phyloP scores from a whole-genome alignment of 192 early-diverging fungal genomes.

The Umbelopsis ramanniana region DNA sequence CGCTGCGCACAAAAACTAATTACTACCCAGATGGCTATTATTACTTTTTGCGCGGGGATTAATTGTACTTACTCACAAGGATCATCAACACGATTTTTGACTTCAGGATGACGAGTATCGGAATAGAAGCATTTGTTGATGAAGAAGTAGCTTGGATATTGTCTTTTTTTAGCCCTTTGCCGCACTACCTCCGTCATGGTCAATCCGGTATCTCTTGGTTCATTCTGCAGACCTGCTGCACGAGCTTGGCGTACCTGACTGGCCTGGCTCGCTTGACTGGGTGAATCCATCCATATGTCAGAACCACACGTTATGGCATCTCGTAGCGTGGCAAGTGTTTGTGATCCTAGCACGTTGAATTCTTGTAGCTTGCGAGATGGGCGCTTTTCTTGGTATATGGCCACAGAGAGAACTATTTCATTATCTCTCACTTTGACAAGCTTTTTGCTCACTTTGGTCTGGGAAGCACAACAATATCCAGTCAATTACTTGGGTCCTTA shows the following conservation, averaged over 20 bases:
- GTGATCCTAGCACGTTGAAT: slow-evolving; percentile 69
- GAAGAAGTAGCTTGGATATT: slow-evolving; percentile 59
- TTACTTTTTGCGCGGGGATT: not conserved
- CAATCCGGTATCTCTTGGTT: slow-evolving; percentile 48
- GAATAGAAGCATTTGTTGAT: slow-evolving; percentile 79
- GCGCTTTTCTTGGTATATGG: slow-evolving; percentile 63
- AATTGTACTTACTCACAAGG: slow-evolving; percentile 19
- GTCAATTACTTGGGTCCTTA: not conserved
- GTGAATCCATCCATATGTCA: slow-evolving; percentile 61
- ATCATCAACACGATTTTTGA: slow-evolving; percentile 19
- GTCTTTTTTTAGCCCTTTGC: slow-evolving; percentile 29
- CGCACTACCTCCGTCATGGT: slow-evolving; percentile 27
- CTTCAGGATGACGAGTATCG: slow-evolving; percentile 61
- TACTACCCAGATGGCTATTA: not conserved
- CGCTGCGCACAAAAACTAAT: slow-evolving; percentile 35
- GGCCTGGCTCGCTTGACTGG: too few relatives aligned
- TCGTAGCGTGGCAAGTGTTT: slow-evolving; percentile 66
- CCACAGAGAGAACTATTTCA: slow-evolving; percentile 62
- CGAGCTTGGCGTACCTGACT: too few relatives aligned
- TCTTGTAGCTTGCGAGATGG: slow-evolving; percentile 61
- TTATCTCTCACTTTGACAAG: slow-evolving; percentile 9
- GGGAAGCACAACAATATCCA: not conserved
- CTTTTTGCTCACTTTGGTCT: not conserved
- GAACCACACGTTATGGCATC: slow-evolving; percentile 69
- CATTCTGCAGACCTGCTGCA: slow-evolving; percentile 17